phyloP scores from a whole-genome alignment of 2,329 filamentous ascomycete species.

The Ophiostoma australiae region DNA sequence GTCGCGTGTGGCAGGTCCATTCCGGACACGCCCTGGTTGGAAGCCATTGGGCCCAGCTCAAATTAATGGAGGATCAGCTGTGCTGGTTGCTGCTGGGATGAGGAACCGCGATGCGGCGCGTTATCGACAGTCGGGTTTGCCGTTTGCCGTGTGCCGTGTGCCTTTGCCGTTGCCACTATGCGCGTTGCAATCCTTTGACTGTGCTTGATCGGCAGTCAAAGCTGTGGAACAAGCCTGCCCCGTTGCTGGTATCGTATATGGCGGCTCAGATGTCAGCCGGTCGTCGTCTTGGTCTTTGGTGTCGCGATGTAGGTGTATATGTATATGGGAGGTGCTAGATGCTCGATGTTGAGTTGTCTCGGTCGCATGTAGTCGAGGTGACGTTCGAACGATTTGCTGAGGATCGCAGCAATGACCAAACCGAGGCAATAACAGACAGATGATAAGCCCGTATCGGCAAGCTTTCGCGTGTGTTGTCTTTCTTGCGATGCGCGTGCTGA shows the following conservation, averaged over 20 bases:
- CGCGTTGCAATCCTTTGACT: not conserved
- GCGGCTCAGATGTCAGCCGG: not conserved
- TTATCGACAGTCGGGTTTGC: not conserved
- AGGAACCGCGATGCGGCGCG: not conserved
- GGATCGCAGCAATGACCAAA: not conserved
- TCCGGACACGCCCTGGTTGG: conserved; percentile 37
- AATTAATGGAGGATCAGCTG: not conserved
- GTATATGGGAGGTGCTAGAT: not conserved
- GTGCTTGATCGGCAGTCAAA: not conserved
- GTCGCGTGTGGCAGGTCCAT: conserved; percentile 52
- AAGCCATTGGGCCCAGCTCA: conserved; percentile 37
- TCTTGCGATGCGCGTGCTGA: conserved; percentile 2
- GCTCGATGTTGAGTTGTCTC: not conserved
- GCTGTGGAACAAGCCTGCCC: not conserved
- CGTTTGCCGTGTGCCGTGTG: too few relatives aligned
- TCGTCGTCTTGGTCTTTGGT: not conserved
- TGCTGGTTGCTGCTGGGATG: not conserved
- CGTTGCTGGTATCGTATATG: not conserved
- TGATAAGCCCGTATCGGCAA: not conserved
- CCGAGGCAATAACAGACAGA: not conserved
- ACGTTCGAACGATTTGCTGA: not conserved
- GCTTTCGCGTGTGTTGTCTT: not conserved
- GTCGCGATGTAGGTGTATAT: not conserved
- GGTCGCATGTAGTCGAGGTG: not conserved
- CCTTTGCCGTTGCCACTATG: not conserved